Base-by-base conservation (phyloP, 805 yeast species). In the Scheffersomyces stipitis region DNA sequence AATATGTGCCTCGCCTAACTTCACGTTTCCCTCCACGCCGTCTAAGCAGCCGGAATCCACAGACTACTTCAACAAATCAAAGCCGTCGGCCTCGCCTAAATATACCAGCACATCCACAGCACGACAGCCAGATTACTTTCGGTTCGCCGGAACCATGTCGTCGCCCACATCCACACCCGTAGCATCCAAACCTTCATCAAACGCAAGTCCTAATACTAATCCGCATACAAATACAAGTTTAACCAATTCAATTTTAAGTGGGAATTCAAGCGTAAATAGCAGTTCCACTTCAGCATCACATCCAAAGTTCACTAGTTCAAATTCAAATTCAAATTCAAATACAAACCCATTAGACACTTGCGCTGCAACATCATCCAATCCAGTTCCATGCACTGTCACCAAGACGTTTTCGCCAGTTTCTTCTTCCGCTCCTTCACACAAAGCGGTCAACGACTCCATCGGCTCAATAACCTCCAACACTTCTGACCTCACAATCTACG, bases 401-500 rank as follows among this genome's bases (percentile, higher is more conserved):
- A 20, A 20, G 10, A 7, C 24, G 7, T 7, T 10, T 7, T 10
- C 7, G 24, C 24, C 7, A 7, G 10, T 20, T 10, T 7, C 7
- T 10, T 7, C 24, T 10, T 7, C 24, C 24, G 10, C 18, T n/a
- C 26, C 33, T 12, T 15, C 20, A 17, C 48, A 37, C 37, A 29
- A 31, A 18, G 13, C 41, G 16, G 26, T 32, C 8, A 46, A 46
- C 31, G 58, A 51, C 28, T 58, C 62, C 26, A 46, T 59, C 34
- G 51, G 58, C 31, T 54, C 65, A 31, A 40, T 61, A n/a, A 49
- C 50, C 8, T 58, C 64, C 22, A 60, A 58, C 31, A 48, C 56
- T 24, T 52, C 58, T 9, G 58, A 54, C 38, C 33, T 41, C 31
- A 43, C 54, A 24, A 38, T 49, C n/a, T 46, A 37, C 31, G 49